phyloP scores from a whole-genome alignment of 306 rosid species.

The Corylus heterophylla region DNA sequence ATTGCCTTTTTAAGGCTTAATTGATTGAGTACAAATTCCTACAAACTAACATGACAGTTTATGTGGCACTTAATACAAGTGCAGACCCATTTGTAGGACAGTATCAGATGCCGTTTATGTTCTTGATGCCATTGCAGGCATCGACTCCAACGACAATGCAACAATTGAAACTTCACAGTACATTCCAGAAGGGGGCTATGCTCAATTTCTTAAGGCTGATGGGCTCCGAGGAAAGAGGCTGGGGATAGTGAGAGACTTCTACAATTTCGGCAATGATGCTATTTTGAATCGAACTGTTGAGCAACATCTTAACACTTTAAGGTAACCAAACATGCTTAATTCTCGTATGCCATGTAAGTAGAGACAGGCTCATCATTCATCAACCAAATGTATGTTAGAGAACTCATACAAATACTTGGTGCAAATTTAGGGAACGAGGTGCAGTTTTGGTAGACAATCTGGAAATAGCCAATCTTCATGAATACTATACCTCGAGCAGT shows the following conservation, averaged over 20 bases:
- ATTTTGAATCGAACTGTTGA: slow-evolving; percentile 13
- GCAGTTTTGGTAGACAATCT: slow-evolving; percentile 39
- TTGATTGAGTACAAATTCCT: no score
- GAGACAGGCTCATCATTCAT: no score
- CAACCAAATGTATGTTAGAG: background rate
- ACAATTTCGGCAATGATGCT: slow-evolving; percentile 13
- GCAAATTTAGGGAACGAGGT: slow-evolving; percentile 29
- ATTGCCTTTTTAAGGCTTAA: no score
- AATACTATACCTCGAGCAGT: background rate
- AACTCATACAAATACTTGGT: background rate
- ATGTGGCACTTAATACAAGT: background rate
- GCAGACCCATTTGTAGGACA: slow-evolving; percentile 48
- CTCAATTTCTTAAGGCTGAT: slow-evolving; percentile 19
- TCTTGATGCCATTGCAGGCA: slow-evolving; percentile 55
- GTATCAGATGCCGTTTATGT: slow-evolving; percentile 47
- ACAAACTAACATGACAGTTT: no score
- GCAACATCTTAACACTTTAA: slow-evolving; percentile 29
- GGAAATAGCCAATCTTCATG: slow-evolving; percentile 21
- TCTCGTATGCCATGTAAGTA: no score
- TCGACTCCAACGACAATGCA: slow-evolving; percentile 37
- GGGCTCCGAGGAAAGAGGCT: slow-evolving; percentile 44
- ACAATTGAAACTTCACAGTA: slow-evolving; percentile 25
- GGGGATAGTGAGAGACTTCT: slow-evolving; percentile 36
- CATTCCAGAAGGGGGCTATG: slow-evolving; percentile 48
- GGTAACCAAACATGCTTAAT: slow-evolving; percentile 18